Conservation (phyloP, 352 stramenopile species). For the Phytophthora tentaculata region DNA sequence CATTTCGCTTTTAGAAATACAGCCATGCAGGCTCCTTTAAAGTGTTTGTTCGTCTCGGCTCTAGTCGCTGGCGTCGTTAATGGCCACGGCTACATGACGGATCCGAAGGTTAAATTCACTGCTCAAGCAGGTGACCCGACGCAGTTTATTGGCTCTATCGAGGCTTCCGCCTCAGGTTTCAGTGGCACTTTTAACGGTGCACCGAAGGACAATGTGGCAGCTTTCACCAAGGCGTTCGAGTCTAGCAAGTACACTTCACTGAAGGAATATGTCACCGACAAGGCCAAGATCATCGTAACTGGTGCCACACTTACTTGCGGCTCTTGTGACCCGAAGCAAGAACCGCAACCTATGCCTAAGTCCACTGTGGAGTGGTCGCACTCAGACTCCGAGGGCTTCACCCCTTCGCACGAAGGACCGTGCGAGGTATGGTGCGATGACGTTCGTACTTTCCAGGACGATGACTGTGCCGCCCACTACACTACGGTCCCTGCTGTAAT, state of each 20-base stretch:
- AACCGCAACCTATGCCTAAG: constrained; percentile 29
- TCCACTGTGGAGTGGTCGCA: constrained; percentile 38
- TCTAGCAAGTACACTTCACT: constrained; percentile 35
- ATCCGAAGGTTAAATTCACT: constrained; percentile 31
- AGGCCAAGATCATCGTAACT: constrained; percentile 25
- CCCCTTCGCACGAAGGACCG: constrained; percentile 44
- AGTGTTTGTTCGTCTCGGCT: constrained; percentile 15
- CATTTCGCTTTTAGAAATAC: neutral
- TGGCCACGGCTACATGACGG: constrained; percentile 35
- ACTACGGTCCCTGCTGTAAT: constrained; percentile 35
- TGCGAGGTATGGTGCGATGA: constrained; percentile 56
- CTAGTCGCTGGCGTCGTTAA: constrained; percentile 11
- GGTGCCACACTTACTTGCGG: constrained; percentile 36
- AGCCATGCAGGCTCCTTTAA: constrained; percentile 3
- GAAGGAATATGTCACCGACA: constrained; percentile 34
- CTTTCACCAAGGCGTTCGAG: constrained; percentile 32
- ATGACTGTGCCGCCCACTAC: constrained; percentile 45
- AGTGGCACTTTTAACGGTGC: constrained; percentile 30
- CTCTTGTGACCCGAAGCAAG: constrained; percentile 24
- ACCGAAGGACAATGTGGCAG: constrained; percentile 30
- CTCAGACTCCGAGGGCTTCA: constrained; percentile 40
- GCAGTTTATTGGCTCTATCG: constrained; percentile 37
- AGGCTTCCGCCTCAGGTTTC: constrained; percentile 30
- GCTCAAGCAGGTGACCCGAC: constrained; percentile 23
- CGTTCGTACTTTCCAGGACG: constrained; percentile 40